Evolutionary conservation across 768 basidiomycete genomes (phyloP).

Genomic region (Sarcodon aspratus): DNA sequence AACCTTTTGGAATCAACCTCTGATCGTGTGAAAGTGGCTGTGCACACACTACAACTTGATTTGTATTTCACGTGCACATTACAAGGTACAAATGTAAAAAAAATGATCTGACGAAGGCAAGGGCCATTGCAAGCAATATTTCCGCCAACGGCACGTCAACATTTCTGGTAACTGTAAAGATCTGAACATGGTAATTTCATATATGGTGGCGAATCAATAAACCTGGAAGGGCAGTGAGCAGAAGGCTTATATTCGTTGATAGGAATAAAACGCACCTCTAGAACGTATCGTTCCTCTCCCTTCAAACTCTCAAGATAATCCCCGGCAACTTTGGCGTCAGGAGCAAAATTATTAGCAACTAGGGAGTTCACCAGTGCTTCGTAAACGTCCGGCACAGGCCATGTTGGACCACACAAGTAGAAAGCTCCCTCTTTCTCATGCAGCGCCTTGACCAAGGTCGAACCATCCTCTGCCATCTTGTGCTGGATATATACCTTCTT

Average conservation of each 20-base stretch:
- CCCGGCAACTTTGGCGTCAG: slow-evolving; percentile 55
- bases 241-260: not conserved
- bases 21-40: too few relatives aligned
- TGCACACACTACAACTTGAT: too few relatives aligned
- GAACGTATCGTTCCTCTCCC: slow-evolving; percentile 94
- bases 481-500: slow-evolving; percentile 98
- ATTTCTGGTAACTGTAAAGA: too few relatives aligned
- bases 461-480: slow-evolving; percentile 90
- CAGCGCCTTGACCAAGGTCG: slow-evolving; percentile 54
- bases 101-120: too few relatives aligned
- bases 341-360: slow-evolving; percentile 32
- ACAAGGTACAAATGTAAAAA: too few relatives aligned
- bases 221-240: not conserved
- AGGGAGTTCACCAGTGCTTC: slow-evolving; percentile 83
- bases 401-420: slow-evolving; percentile 96
- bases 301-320: slow-evolving; percentile 82
- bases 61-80: too few relatives aligned
- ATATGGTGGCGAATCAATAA: too few relatives aligned
- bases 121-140: too few relatives aligned
- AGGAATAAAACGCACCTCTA: slow-evolving; percentile 51
- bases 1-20: too few relatives aligned
- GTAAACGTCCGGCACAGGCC: slow-evolving; percentile 99
- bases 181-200: too few relatives aligned
- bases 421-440: slow-evolving; percentile 76
- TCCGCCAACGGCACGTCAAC: too few relatives aligned